Conservation (phyloP, 176 grass and related monocot species). For the Microstegium vimineum region DNA sequence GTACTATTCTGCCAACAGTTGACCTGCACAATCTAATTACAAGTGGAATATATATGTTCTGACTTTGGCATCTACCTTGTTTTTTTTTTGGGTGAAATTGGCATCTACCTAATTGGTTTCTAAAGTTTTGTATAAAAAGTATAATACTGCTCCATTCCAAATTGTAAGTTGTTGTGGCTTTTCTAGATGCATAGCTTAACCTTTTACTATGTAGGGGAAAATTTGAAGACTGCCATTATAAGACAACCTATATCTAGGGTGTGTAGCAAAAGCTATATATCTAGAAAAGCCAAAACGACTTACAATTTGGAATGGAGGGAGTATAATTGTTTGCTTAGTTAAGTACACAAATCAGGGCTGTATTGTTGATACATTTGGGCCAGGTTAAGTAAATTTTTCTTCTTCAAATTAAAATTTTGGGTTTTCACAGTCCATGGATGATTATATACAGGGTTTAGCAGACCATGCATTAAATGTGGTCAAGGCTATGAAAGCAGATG, state of each 20-base stretch:
- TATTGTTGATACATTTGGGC: background rate
- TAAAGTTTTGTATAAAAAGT: background rate
- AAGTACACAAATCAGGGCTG: background rate
- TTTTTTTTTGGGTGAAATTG: too few relatives aligned
- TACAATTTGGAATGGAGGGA: too few relatives aligned
- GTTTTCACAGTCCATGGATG: conserved; percentile 15
- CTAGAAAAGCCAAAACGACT: too few relatives aligned
- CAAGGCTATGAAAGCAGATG: conserved; percentile 92
- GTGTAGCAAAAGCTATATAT: too few relatives aligned
- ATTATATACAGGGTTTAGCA: conserved; percentile 68
- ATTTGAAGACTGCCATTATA: too few relatives aligned
- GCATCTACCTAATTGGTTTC: background rate
- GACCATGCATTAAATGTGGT: conserved; percentile 92
- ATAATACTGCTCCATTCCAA: too few relatives aligned
- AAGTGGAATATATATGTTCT: background rate
- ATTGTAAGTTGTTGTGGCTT: too few relatives aligned
- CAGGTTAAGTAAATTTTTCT: background rate
- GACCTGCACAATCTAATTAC: background rate
- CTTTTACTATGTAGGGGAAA: too few relatives aligned
- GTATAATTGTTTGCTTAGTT: background rate
- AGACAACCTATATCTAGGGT: too few relatives aligned
- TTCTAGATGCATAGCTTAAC: too few relatives aligned
- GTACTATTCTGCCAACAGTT: background rate
- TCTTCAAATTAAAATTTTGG: background rate
- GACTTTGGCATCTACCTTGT: background rate